phyloP scores from a whole-genome alignment of 2,329 filamentous ascomycete genomes.

The Knufia fluminis region DNA sequence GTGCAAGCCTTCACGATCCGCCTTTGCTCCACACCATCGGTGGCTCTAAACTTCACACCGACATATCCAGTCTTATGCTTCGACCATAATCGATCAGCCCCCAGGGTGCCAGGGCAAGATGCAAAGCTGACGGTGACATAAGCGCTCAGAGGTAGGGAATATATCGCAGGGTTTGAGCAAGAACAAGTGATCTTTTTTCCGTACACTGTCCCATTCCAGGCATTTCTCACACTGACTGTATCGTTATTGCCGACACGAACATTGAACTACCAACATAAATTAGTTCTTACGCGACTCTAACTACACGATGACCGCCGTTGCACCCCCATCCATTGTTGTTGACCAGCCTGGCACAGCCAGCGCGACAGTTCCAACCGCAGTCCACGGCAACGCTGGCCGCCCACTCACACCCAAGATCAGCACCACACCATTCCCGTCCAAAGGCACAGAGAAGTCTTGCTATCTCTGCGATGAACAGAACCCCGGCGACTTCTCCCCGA shows the following conservation, averaged over 20 bases:
- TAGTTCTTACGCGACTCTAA: background rate
- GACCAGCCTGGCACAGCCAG: slow-evolving; percentile 14
- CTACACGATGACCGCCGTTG: slow-evolving; percentile 10
- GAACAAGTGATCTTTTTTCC: background rate
- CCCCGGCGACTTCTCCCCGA: slow-evolving; percentile 23
- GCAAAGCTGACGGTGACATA: slow-evolving; percentile 3
- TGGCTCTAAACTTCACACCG: background rate
- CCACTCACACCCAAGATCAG: slow-evolving; percentile 8
- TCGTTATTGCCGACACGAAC: background rate
- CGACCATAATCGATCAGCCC: background rate
- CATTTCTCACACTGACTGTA: background rate
- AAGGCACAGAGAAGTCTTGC: slow-evolving; percentile 11
- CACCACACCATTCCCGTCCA: slow-evolving; percentile 8
- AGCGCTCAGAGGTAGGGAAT: background rate
- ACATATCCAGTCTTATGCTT: slow-evolving; percentile 1
- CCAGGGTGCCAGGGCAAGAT: background rate
- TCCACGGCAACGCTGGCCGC: slow-evolving; percentile 4
- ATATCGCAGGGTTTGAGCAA: no score
- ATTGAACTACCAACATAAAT: background rate
- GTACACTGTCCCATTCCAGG: background rate
- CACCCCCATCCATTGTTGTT: slow-evolving; percentile 20
- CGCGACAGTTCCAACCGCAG: slow-evolving; percentile 4
- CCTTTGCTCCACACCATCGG: background rate
- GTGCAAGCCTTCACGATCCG: background rate
- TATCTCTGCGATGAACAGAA: slow-evolving; percentile 25